Conservation (phyloP, 306 rosid genomes). For the Senna siamea region DNA sequence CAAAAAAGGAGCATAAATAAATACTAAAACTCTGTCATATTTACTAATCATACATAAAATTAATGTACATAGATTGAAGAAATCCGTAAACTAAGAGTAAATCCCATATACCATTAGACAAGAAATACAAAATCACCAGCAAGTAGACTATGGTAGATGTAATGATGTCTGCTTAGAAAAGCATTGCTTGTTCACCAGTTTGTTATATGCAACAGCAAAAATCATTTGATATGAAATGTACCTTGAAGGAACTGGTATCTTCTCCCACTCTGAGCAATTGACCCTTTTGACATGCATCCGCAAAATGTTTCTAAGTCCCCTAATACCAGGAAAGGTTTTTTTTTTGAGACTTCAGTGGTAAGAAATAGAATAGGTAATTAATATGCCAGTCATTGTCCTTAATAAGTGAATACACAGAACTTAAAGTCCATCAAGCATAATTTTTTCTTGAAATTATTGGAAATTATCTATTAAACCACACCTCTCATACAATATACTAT, state of each 20-base stretch:
- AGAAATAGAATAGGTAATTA: slow-evolving; percentile 19
- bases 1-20: slow-evolving; percentile 20
- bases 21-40: slow-evolving; percentile 20
- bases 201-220: slow-evolving; percentile 31
- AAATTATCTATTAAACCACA: neutral
- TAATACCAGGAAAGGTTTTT: slow-evolving; percentile 47
- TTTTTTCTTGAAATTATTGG: neutral
- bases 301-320: slow-evolving; percentile 89
- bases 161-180: slow-evolving; percentile 34
- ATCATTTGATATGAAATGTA: slow-evolving; percentile 34
- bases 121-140: slow-evolving; percentile 25
- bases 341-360: slow-evolving; percentile 10
- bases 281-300: slow-evolving; percentile 85
- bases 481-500: neutral
- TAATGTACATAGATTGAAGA: slow-evolving; percentile 11
- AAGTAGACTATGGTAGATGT: slow-evolving; percentile 2
- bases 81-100: slow-evolving; percentile 18
- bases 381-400: slow-evolving; percentile 10
- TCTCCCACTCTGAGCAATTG: slow-evolving; percentile 91
- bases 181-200: slow-evolving; percentile 17
- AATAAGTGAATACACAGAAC: neutral
- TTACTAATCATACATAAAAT: slow-evolving; percentile 1
- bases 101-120: slow-evolving; percentile 4
- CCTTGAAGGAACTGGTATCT: slow-evolving; percentile 79
- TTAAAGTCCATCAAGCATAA: slow-evolving; percentile 6